Evolutionary conservation across 768 basidiomycete species (phyloP).

Genomic region (Suillus paluster): DNA sequence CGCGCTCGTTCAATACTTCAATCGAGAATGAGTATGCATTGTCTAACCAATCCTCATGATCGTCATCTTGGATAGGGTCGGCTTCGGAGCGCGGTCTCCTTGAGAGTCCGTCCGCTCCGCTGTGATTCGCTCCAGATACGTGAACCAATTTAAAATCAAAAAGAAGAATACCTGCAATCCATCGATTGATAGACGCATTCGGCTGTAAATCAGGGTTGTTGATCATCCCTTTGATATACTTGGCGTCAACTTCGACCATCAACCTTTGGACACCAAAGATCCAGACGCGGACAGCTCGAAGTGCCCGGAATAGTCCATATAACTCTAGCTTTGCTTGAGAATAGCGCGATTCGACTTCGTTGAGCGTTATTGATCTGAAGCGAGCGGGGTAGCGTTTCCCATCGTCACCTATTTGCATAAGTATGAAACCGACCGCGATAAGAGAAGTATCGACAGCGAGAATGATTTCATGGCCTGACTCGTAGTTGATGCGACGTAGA

Average conservation of each 20-base stretch:
- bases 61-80: not conserved
- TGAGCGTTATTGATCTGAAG: slow-evolving; percentile 45
- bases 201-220: slow-evolving; percentile 34
- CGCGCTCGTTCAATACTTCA: accelerated
- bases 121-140: slow-evolving; percentile 21
- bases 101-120: not conserved
- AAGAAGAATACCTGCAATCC: slow-evolving; percentile 28
- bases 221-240: slow-evolving; percentile 41
- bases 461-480: slow-evolving; percentile 14
- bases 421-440: slow-evolving; percentile 40
- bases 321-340: slow-evolving; percentile 34
- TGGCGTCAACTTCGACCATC: slow-evolving; percentile 31
- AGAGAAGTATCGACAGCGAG: slow-evolving; percentile 30
- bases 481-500: slow-evolving; percentile 13
- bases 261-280: slow-evolving; percentile 33
- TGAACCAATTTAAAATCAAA: slow-evolving; percentile 36
- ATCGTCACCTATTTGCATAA: slow-evolving; percentile 27
- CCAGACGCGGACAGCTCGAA: slow-evolving; percentile 20
- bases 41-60: not conserved
- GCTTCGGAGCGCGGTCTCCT: not conserved
- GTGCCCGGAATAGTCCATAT: slow-evolving; percentile 21
- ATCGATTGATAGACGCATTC: slow-evolving; percentile 33
- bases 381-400: slow-evolving; percentile 27
- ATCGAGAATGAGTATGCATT: not conserved
- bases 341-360: slow-evolving; percentile 21